A percentile compares a stretch with the other conserved stretches of the same genome.
phyloP scores from a whole-genome alignment of 208 protist species.

The Trypanosoma caninum region DNA sequence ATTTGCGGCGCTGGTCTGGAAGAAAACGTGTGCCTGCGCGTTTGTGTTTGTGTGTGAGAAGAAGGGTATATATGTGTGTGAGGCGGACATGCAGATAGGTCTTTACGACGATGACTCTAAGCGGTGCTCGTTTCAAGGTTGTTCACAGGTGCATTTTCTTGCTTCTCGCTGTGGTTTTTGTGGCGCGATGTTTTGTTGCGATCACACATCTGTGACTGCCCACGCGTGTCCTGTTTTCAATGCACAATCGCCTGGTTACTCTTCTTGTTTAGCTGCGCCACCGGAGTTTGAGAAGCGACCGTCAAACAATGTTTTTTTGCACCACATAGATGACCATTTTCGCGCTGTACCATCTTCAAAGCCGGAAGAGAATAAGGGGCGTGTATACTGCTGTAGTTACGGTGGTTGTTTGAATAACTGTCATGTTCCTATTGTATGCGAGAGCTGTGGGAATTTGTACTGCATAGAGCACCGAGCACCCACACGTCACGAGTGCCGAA shows the following conservation, averaged over 20 bases:
- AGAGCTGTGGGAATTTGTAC: constrained; percentile 57
- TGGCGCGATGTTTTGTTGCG: constrained; percentile 65
- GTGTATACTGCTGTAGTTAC: constrained; percentile 39
- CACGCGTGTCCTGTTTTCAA: constrained; percentile 60
- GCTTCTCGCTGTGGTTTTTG: constrained; percentile 67
- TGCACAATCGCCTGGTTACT: constrained; percentile 37
- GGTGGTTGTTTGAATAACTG: constrained; percentile 36
- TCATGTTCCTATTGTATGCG: constrained; percentile 40
- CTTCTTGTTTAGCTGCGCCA: constrained; percentile 54
- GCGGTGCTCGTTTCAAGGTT: constrained; percentile 62
- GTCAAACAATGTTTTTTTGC: constrained; percentile 66
- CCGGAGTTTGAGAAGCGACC: constrained; percentile 49
- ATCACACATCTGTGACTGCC: constrained; percentile 55
- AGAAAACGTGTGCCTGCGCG: too few relatives aligned
- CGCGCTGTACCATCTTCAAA: neutral
- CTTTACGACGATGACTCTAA: constrained; percentile 68
- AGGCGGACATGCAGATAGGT: constrained; percentile 72
- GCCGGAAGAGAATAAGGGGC: neutral
- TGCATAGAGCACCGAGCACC: constrained; percentile 73
- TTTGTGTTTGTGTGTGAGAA: neutral
- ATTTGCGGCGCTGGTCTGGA: too few relatives aligned
- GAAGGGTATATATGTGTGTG: too few relatives aligned
- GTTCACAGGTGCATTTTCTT: constrained; percentile 70
- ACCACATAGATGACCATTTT: constrained; percentile 78
- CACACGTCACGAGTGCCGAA: constrained; percentile 47